These are phyloP conservation scores for Zarea fungicola DNA, from an alignment of 2,329 filamentous ascomycete genomes.

Conservation along the genomic window DNA sequence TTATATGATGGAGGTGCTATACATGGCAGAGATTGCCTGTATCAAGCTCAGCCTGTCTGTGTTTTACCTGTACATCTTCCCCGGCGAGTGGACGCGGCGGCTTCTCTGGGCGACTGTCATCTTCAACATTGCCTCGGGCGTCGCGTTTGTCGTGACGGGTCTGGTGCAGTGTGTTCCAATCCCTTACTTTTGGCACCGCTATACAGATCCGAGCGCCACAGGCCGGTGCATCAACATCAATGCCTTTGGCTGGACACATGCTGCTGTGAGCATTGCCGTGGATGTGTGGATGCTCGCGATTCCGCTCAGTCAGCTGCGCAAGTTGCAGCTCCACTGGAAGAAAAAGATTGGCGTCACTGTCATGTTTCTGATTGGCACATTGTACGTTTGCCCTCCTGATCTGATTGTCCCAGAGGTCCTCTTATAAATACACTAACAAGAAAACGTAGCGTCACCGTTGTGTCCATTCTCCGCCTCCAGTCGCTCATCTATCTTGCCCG, in stretches of 20 bases:
- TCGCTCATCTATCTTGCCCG: conserved; percentile 19
- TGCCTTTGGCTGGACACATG: conserved; percentile 45
- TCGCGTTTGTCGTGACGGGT: conserved; percentile 38
- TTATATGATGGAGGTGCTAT: conserved; percentile 38
- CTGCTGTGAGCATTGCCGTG: conserved; percentile 45
- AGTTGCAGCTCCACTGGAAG: conserved; percentile 39
- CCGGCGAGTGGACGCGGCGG: conserved; percentile 30
- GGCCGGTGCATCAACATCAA: conserved; percentile 48
- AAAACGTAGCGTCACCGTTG: conserved; percentile 19
- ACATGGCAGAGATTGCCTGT: conserved; percentile 41
- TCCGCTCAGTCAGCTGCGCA: conserved; percentile 40
- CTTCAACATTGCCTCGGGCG: conserved; percentile 34
- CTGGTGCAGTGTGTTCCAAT: conserved; percentile 50
- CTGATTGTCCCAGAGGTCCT: too few species aligned
- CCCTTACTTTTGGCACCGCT: conserved; percentile 46
- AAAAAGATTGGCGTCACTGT: conserved; percentile 43
- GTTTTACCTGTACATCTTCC: conserved; percentile 54
- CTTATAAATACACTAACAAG: too few species aligned
- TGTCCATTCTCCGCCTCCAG: conserved; percentile 21
- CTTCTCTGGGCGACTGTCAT: conserved; percentile 38
- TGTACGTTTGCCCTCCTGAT: conserved; percentile 26
- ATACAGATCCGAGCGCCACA: conserved; percentile 35
- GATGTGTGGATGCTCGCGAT: conserved; percentile 49
- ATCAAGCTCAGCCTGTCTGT: conserved; percentile 48
- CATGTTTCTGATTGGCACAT: conserved; percentile 47